A percentile compares a stretch with the other conserved stretches of the same genome.
Evolutionary conservation across 2,329 filamentous ascomycete species (phyloP).

Genomic region (Epichloe festucae): DNA sequence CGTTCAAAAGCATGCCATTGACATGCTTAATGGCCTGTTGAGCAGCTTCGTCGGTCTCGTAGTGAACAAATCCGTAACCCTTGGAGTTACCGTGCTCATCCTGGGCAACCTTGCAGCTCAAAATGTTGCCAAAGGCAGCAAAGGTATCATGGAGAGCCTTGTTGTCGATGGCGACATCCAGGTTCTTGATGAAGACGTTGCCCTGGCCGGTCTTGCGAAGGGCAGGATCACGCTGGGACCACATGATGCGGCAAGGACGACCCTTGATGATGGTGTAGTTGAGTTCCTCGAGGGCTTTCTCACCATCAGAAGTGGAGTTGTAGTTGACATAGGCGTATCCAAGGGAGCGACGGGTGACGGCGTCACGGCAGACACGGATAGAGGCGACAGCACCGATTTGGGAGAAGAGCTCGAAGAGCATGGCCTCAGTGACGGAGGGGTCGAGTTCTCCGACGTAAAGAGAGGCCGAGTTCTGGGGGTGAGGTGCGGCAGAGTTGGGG

Average conservation of each 20-base stretch:
- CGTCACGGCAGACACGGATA: conserved; percentile 98
- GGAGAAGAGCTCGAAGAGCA: conserved; percentile 99
- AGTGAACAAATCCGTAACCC: conserved; percentile 98
- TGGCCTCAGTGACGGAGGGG: conserved; percentile 93
- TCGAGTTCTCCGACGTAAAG: conserved; percentile 99
- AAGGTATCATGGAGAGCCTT: conserved; percentile 99
- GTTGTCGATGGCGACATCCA: conserved; percentile 98
- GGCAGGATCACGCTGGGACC: conserved; percentile 98
- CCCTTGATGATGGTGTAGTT: conserved; percentile 99
- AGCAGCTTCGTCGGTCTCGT: conserved; percentile 97
- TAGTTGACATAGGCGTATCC: conserved; percentile 99
- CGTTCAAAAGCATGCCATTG: conserved; percentile 98
- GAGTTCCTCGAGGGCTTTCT: conserved; percentile 96
- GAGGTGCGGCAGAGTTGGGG: conserved; percentile 58
- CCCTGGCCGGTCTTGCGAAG: conserved; percentile 98
- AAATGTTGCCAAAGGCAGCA: conserved; percentile 95
- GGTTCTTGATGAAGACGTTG: conserved; percentile 99
- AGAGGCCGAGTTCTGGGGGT: conserved; percentile 87
- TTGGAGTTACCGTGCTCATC: conserved; percentile 95
- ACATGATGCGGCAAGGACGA: conserved; percentile 99
- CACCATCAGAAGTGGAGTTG: conserved; percentile 91
- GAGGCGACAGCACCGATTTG: conserved; percentile 98
- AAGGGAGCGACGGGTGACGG: conserved; percentile 94
- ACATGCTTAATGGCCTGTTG: conserved; percentile 98
- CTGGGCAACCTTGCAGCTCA: conserved; percentile 98